Conservation (phyloP, 2,329 filamentous ascomycete species). For the Aschersonia sp. region DNA sequence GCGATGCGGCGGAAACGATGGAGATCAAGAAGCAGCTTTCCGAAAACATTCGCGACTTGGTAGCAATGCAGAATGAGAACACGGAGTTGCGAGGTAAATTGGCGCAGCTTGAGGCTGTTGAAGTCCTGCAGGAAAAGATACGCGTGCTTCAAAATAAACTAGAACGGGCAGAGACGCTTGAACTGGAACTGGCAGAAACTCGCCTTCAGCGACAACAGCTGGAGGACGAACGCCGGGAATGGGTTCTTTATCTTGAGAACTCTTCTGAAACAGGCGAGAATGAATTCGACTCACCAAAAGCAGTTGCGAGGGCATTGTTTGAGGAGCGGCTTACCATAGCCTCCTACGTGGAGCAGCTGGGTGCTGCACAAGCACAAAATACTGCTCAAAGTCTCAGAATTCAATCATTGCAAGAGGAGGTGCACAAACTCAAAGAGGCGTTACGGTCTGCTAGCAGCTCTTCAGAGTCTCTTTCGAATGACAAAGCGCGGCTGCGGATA, state of each 20-base stretch:
- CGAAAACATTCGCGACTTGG: constrained; percentile 86
- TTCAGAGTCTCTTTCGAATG: constrained; percentile 31
- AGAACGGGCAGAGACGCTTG: constrained; percentile 56
- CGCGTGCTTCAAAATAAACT: constrained; percentile 64
- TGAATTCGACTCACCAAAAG: constrained; percentile 79
- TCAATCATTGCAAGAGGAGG: constrained; percentile 56
- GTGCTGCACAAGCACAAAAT: constrained; percentile 64
- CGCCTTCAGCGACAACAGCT: constrained; percentile 72
- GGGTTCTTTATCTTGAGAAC: constrained; percentile 24
- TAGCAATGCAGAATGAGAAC: constrained; percentile 65
- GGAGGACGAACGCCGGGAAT: constrained; percentile 59
- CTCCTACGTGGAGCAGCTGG: constrained; percentile 66
- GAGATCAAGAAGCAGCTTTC: constrained; percentile 71
- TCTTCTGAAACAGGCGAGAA: constrained; percentile 45
- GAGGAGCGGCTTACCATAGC: constrained; percentile 69
- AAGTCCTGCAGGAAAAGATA: constrained; percentile 93
- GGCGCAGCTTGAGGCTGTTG: constrained; percentile 74
- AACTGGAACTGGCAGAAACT: constrained; percentile 65
- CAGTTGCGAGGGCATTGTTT: constrained; percentile 69
- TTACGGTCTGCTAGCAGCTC: constrained; percentile 52
- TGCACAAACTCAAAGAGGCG: constrained; percentile 46
- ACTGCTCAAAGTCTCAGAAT: constrained; percentile 64
- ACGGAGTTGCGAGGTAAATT: constrained; percentile 68
- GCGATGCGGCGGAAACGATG: constrained; percentile 74
- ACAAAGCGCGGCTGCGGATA: constrained; percentile 59